Evolutionary conservation across 345 rosid species (phyloP).

Genomic region (Hibiscus mutabilis): DNA sequence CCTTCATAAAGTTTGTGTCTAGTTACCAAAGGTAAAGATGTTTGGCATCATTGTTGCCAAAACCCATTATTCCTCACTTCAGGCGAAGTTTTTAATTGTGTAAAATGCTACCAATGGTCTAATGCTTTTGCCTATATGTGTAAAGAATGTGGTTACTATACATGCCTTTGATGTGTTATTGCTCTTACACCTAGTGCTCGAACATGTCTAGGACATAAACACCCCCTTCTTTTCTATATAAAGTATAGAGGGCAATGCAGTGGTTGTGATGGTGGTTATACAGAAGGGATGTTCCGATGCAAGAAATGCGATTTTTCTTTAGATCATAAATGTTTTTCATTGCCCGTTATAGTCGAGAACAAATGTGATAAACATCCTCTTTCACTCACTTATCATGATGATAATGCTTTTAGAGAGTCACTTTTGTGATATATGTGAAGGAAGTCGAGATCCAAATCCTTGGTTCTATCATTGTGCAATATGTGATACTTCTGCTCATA

Average conservation of each 20-base stretch:
- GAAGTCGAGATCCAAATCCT: neutral
- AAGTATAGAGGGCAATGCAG: neutral
- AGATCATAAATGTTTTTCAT: neutral
- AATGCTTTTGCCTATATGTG: neutral
- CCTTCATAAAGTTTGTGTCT: too few species aligned
- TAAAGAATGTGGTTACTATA: neutral
- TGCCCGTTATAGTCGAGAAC: neutral
- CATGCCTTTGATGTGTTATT: neutral
- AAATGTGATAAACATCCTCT: neutral
- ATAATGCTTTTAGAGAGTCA: neutral
- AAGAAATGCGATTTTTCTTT: neutral
- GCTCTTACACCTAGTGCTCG: neutral
- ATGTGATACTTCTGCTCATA: neutral
- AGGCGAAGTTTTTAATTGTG: rapidly evolving
- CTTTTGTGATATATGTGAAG: neutral
- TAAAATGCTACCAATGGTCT: rapidly evolving
- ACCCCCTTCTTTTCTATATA: neutral
- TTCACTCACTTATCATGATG: neutral
- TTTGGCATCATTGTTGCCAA: too few species aligned
- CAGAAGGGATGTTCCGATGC: neutral
- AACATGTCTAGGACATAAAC: neutral
- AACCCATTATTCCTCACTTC: too few species aligned
- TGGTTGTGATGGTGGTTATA: neutral
- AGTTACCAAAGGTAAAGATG: too few species aligned
- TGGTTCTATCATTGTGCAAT: neutral